Base-by-base conservation (phyloP, 2,329 filamentous ascomycete genomes). In the Chaetomium globosum region DNA sequence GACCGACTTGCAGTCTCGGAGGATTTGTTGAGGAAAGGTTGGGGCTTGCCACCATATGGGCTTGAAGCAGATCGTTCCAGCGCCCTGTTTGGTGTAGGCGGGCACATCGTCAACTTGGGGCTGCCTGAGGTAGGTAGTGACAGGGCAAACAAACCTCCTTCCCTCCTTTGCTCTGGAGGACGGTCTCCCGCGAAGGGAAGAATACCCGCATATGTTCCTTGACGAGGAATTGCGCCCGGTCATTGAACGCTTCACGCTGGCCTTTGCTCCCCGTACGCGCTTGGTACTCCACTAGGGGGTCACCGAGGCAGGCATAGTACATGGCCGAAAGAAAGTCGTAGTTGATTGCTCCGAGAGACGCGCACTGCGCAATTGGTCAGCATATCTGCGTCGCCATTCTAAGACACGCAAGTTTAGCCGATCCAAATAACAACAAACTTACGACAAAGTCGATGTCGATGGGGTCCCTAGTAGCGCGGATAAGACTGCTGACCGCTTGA, bases 1-100 rank as follows among this genome's bases (percentile, higher is more conserved):
- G 28, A 80, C 84, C 68, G 90, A 96, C 68, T 87, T 80, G 74
- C 89, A 93, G 74, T 98, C 92, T 59, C 88, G 85, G 72, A 98
- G 80, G 33, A 91, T 80, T 49, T 85, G 77, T 51, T 81, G 83
- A 4, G 94, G 94, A 72, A 98, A 98, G 0, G 80, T 85, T 2
- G 82, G 67, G 0, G 83, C 79, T 51, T 88, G 81, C 83, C 89
- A 98, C 87, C 88, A 93, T 67, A 86, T 87, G 9, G 83, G 79
- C 67, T 89, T 85, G 65, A 95, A 83, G 73, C 90, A 96, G 65
- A 98, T 93, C 0, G 93, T 96, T 9, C 94, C 94, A 26, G 87
- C 95, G 49, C 80, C 79, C 86, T 89, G 59, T 19, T 63, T 39
- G 5, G 2, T 43, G 39, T 43, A n/a, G 23, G 51, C 31, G 3